Conservation (phyloP, 495 filamentous ascomycete genomes). For the Melanomma pulvis-pyrius region DNA sequence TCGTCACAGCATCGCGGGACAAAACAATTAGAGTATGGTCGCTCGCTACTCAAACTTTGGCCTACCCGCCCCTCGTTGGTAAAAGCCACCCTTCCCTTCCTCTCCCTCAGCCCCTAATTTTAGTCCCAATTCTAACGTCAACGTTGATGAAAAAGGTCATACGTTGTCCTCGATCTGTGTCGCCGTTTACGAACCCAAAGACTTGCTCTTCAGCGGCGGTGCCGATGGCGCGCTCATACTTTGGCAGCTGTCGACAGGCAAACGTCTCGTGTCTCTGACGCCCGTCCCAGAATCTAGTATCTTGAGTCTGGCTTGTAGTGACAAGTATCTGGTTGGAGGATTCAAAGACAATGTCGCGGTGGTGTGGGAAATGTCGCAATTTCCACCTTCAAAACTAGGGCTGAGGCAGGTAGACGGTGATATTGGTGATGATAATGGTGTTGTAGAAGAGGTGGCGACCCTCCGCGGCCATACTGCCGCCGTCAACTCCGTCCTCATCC, state of each 20-base stretch:
- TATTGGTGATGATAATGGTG: too few species aligned
- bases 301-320: neutral
- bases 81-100: neutral
- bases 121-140: too few species aligned
- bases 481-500: slow-evolving; percentile 6
- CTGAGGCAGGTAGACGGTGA: too few species aligned
- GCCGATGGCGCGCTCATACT: neutral
- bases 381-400: neutral
- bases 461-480: neutral
- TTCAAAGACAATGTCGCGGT: neutral
- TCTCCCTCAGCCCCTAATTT: neutral
- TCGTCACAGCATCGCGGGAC: slow-evolving; percentile 1
- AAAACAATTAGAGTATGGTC: slow-evolving; percentile 1
- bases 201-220: neutral
- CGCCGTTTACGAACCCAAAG: neutral
- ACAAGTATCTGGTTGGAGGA: neutral
- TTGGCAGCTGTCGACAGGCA: neutral
- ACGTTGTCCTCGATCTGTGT: neutral
- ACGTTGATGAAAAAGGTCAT: too few species aligned
- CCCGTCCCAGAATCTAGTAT: neutral
- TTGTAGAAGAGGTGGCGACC: too few species aligned
- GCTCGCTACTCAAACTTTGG: neutral
- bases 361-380: neutral
- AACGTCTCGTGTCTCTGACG: neutral
- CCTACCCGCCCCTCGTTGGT: neutral